Base-by-base conservation (phyloP, 179 eudicot species). In the Monotropa hypopitys region DNA sequence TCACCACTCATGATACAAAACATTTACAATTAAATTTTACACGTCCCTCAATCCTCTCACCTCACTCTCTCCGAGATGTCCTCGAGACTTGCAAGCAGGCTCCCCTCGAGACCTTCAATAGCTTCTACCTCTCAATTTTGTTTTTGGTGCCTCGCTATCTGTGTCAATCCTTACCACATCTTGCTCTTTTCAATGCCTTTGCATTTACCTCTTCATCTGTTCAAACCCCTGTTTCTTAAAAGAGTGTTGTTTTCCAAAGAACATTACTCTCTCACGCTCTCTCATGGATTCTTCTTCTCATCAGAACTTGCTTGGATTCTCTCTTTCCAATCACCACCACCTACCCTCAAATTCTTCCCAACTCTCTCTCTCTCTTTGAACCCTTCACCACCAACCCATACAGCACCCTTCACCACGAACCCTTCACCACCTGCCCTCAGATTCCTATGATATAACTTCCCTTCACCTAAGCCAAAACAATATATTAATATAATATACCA, bases 301-400 rank as follows among this genome's bases (percentile, higher is more conserved):
- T n/a, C 70, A 85, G 72, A 84, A 78, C 81, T 86, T 84, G 85
- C 86, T 86, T 28, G 84, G 77, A 30, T 84, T 86, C 84, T 86
- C 88, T 49, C 88, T 86, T 76, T 85, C 88, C 81, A 83, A 83
- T 78, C 33, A 57, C 30, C 62, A 56, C 62, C 78, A 67, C 79
- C 46, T 70, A 70, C 69, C 80, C 15, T 74, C 78, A 53, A 42
- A 65, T 74, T 28, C 79, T 23, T 66, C 77, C 67, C 77, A 77
- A 10, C 77, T 72, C 72, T 10, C 77, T 72, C 72, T 70, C 8
- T 62, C 68, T 81, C 53, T 72, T 73, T 33, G 57, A 77, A 70
- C 50, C 79, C 67, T 77, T 74, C 80, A 62, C 43, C 80, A 32
- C 80, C n/a, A 77, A 51, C 56, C 7, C 20, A 7, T 26, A 18